A percentile compares a stretch with the other conserved stretches of the same genome.
Evolutionary conservation across 768 basidiomycete genomes (phyloP).

Genomic region (Mycena polygramma): DNA sequence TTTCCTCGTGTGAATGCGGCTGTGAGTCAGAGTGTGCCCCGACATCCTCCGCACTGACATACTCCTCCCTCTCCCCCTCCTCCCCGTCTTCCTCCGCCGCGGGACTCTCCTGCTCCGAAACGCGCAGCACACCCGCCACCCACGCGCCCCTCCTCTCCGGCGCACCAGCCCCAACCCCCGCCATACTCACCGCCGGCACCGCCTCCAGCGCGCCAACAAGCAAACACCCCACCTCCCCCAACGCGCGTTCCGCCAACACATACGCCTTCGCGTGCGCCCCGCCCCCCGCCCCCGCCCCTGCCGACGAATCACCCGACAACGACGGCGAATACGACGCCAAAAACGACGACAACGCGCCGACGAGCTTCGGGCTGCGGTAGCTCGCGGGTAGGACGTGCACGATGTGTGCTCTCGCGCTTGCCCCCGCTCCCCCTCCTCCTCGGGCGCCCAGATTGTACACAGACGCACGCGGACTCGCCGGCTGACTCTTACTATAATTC

Average conservation of each 20-base stretch:
- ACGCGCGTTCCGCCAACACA: slow-evolving; percentile 33
- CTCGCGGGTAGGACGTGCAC: slow-evolving; percentile 35
- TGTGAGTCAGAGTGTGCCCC: background rate
- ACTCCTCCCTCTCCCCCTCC: background rate
- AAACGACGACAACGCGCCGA: slow-evolving; percentile 30
- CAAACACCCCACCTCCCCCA: slow-evolving; percentile 28
- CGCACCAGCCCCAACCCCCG: background rate
- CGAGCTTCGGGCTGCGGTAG: slow-evolving; percentile 28
- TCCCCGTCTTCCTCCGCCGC: background rate
- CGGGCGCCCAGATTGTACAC: background rate
- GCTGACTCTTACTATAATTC: background rate
- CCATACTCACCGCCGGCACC: background rate
- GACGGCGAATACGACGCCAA: slow-evolving; percentile 9
- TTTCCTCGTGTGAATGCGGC: background rate
- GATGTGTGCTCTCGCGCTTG: slow-evolving; percentile 18
- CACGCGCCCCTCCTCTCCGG: slow-evolving; percentile 21
- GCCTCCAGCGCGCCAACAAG: slow-evolving; percentile 34
- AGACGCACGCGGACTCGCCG: slow-evolving; percentile 6
- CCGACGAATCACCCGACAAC: background rate
- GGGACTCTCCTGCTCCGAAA: no score
- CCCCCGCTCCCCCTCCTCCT: background rate
- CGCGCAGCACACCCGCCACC: slow-evolving; percentile 24
- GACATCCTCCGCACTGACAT: background rate
- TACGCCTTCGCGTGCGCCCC: slow-evolving; percentile 28
- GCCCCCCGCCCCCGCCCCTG: slow-evolving; percentile 1